Evolutionary conservation across 306 rosid genomes (phyloP).

Genomic region (Gillenia trifoliata): DNA sequence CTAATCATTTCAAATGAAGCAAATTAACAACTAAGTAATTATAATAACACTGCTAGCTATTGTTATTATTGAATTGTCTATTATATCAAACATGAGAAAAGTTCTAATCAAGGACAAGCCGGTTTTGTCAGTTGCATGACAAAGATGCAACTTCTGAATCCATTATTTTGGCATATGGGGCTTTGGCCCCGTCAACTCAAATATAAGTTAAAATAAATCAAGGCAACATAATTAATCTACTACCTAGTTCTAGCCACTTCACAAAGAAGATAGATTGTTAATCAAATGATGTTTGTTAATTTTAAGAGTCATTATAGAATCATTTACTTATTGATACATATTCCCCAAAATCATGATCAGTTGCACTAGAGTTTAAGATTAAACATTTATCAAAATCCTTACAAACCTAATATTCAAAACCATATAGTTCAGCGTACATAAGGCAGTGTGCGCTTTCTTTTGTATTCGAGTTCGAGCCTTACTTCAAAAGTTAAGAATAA

Average conservation of each 20-base stretch:
- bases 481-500: no score
- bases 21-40: background rate
- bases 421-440: no score
- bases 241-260: background rate
- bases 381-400: background rate
- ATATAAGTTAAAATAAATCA: background rate
- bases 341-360: slow-evolving; percentile 11
- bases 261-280: background rate
- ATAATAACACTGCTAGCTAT: background rate
- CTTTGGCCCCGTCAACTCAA: slow-evolving; percentile 20
- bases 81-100: slow-evolving; percentile 12
- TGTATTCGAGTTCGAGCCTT: background rate
- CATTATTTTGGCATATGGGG: background rate
- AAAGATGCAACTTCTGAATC: slow-evolving; percentile 13
- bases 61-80: background rate
- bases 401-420: slow-evolving; percentile 25
- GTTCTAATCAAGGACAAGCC: slow-evolving; percentile 32
- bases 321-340: slow-evolving; percentile 5
- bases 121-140: slow-evolving; percentile 25
- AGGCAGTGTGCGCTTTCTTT: background rate
- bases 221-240: background rate
- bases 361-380: background rate
- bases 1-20: background rate
- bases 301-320: slow-evolving; percentile 13
- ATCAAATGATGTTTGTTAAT: background rate